Conservation (phyloP, 306 rosid species). For the Fragaria vesca region DNA sequence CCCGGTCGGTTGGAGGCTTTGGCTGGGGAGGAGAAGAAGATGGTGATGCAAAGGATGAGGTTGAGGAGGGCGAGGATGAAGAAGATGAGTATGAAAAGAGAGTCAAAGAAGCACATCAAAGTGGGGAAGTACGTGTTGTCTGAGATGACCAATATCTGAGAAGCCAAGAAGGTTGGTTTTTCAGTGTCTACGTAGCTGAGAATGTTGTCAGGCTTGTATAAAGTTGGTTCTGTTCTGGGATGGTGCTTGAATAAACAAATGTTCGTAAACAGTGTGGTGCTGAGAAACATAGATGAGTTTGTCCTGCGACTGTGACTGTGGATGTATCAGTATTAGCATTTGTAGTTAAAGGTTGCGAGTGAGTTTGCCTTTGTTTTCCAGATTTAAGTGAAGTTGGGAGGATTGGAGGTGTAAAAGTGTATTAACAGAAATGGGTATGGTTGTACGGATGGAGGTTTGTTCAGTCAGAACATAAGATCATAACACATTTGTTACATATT, state of each 20-base stretch:
- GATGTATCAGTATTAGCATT: conserved; percentile 13
- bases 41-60: conserved; percentile 40
- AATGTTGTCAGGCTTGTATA: conserved; percentile 39
- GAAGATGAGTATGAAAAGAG: conserved; percentile 73
- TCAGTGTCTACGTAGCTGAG: conserved; percentile 26
- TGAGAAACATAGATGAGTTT: conserved; percentile 26
- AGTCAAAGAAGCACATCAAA: conserved; percentile 74
- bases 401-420: conserved; percentile 7
- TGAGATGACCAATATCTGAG: conserved; percentile 23
- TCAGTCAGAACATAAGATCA: background rate
- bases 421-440: background rate
- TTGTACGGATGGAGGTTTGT: background rate
- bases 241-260: conserved; percentile 35
- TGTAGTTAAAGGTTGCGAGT: conserved; percentile 14
- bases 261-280: conserved; percentile 37
- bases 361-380: conserved; percentile 1
- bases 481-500: background rate
- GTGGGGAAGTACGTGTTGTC: conserved; percentile 57
- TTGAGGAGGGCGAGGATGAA: conserved; percentile 32
- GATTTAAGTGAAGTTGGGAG: background rate
- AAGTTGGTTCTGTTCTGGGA: conserved; percentile 35
- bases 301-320: conserved; percentile 24
- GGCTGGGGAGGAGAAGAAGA: conserved; percentile 81
- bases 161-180: conserved; percentile 43
- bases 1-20: conserved; percentile 58